phyloP scores from a whole-genome alignment of 139 green algal genomes.

The Tetraselmis striata region DNA sequence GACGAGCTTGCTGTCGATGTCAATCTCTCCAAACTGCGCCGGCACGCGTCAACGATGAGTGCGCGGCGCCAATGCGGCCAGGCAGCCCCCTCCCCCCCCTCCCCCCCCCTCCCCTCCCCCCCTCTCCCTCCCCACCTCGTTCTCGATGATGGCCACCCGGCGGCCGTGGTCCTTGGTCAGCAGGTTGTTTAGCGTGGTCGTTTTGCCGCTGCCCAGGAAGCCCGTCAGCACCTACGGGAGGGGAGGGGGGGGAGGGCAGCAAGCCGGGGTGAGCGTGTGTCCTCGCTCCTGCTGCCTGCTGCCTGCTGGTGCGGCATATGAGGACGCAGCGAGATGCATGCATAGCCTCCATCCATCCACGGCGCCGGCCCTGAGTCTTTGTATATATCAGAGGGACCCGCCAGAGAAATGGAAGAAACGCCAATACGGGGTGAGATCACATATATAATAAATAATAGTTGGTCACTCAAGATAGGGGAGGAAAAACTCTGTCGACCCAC shows the following conservation, averaged over 20 bases:
- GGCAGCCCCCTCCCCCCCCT: background rate
- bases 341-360: too few relatives aligned
- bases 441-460: too few relatives aligned
- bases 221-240: conserved; percentile 80
- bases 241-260: background rate
- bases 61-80: background rate
- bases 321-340: background rate
- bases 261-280: too few relatives aligned
- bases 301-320: background rate
- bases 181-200: conserved; percentile 92
- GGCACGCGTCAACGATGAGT: background rate
- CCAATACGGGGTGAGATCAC: too few relatives aligned
- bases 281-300: background rate
- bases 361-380: too few relatives aligned
- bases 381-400: too few relatives aligned
- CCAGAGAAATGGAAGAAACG: too few relatives aligned
- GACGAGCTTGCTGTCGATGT: conserved; percentile 87
- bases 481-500: too few relatives aligned
- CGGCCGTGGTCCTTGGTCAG: conserved; percentile 76
- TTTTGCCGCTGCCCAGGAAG: conserved; percentile 84
- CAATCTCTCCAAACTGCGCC: conserved; percentile 90
- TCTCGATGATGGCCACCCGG: conserved; percentile 84
- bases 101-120: background rate
- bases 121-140: conserved; percentile 41
- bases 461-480: too few relatives aligned